Evolutionary conservation across 106 monocot species (phyloP), one percentile per base, ranked within the genome.

Genomic region (Platanthera zijinensis): DNA sequence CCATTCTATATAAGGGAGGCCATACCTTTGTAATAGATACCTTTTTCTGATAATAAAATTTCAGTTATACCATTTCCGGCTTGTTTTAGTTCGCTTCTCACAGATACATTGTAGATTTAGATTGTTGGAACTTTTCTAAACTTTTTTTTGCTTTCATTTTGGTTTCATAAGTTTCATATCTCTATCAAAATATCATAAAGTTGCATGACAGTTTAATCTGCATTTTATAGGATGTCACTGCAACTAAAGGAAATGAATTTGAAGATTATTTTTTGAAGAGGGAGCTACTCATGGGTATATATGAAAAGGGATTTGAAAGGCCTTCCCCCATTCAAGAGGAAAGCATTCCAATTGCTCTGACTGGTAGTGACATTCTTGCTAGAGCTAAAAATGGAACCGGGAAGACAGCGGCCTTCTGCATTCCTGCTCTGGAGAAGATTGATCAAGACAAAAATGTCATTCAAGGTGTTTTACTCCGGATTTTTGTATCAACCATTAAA

Each of bases 381-480:
- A 90, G 95, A 87, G 95, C 95, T 45, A 96, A 96, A 89, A 96
- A 96, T 83, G 95, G 95, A 19, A 96, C 95, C 1, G 95, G 95
- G 64, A 96, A 96, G 76, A 96, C 95, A 10, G 95, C 95, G 32
- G 95, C 95, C 51, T 96, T 92, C 68, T 92, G 92, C 76, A 96
- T 96, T 73, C 95, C 95, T 49, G 95, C 90, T 56, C 64, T 96
- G 49, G 95, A 96, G 81, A 96, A 96, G 61, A 92, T 96, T 84
- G 92, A 96, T 85, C 90, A 78, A 73, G 95, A 92, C 51, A 89
- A 72, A 48, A 92, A 92, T 83, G 86, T 48, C 18, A 96, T 96
- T 81, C 95, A 96, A 90, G 95, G 95, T 95, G 14, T 59, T 59
- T n/a, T 14, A 6, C 59, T 59, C 19, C 0, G 19, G 59, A 15